These are phyloP conservation scores for Forsythia viridissima DNA, from an alignment of 257 asterid species.

Conservation along the genomic window DNA sequence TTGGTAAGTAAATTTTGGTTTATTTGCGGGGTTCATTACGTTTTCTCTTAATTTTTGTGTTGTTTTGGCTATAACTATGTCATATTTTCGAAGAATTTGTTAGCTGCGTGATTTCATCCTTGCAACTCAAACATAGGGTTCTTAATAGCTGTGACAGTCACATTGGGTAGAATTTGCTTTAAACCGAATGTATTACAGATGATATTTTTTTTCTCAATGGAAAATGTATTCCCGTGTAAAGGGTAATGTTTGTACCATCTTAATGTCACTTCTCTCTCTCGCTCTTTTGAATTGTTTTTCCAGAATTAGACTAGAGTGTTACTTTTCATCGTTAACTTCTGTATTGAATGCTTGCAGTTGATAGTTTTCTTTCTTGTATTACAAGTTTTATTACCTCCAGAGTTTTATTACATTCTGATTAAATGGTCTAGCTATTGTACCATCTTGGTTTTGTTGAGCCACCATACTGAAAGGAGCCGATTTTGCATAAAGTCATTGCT, in stretches of 20 bases:
- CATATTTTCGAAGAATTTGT: not conserved
- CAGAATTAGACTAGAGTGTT: not conserved
- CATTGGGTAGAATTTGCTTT: not conserved
- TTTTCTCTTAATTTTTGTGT: not conserved
- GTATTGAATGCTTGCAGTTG: not conserved
- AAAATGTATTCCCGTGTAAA: not conserved
- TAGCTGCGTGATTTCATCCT: not conserved
- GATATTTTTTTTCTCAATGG: not conserved
- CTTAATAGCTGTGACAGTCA: not conserved
- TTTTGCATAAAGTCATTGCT: not conserved
- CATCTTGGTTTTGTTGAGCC: not conserved
- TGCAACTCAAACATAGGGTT: not conserved
- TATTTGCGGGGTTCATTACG: not conserved
- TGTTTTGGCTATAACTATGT: not conserved
- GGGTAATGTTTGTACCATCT: not conserved
- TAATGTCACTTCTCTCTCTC: not conserved
- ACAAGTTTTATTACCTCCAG: not conserved
- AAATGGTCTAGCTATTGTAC: not conserved
- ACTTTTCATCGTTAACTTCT: not conserved
- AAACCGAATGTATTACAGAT: not conserved
- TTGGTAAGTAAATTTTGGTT: not conserved
- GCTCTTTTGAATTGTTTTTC: not conserved
- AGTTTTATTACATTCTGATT: not conserved
- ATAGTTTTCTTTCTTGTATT: not conserved
- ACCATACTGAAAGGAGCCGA: not conserved